Evolutionary conservation across 495 filamentous ascomycete species (phyloP), one percentile per base, ranked within the genome.

Genomic region (Cudoniella acicularis): DNA sequence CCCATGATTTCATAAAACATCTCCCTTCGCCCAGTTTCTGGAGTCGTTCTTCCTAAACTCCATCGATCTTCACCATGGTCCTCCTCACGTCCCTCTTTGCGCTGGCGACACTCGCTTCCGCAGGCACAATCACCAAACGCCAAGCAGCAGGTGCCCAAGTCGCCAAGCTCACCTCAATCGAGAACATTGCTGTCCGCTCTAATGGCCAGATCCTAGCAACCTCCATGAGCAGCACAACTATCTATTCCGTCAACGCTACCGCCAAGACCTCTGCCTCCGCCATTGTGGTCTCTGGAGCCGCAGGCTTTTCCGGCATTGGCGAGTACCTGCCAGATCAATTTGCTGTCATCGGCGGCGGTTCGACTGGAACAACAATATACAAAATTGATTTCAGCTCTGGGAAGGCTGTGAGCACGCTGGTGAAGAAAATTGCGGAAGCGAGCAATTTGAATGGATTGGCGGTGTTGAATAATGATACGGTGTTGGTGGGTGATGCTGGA

Each of bases 111-210:
- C n/a, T n/a, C n/a, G n/a, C n/a, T n/a, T 65, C 65, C n/a, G 65
- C 67, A 10, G 58, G 65, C 10, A 45, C 60, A 21, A 56, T 72
- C 42, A 59, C 67, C 51, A 46, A 56, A 11, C 70, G 71, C 27
- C 67, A 68, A 52, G 48, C 61, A 18, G 53, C 70, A 16, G 69
- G 67, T 0, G 57, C 62, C 0, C 71, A 73, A 47, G 67, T 73
- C 18, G 67, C 17, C 43, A 46, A 46, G 18, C 43, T 72, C 42
- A 68, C 64, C 26, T 78, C 70, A 55, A 45, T 75, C 45, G 78
- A 79, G 45, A 81, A 81, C 55, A 62, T 79, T 10, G 76, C 78
- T 21, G 69, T 78, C 21, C 75, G 76, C 11, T 56, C 75, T 27
- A 74, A 76, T 52, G 75, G 75, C 23, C 69, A 72, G 27, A 64